A percentile compares a stretch with the other conserved stretches of the same genome.
Conservation (phyloP, 345 rosid species). For the Salix brachista region DNA sequence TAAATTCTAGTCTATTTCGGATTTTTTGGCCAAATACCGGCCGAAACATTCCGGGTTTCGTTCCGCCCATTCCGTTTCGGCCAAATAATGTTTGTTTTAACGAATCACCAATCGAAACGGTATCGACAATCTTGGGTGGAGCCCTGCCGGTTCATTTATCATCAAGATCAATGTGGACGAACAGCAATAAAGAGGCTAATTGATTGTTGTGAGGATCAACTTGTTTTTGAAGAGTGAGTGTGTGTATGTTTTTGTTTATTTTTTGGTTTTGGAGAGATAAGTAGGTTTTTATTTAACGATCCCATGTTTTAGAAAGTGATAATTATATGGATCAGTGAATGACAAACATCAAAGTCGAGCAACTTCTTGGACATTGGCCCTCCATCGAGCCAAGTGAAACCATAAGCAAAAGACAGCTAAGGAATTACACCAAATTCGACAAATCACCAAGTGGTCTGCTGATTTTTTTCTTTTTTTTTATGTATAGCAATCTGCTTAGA, state of each 20-base stretch:
- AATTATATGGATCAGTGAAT: slow-evolving; percentile 27
- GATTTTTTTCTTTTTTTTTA: neutral
- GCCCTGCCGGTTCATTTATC: neutral
- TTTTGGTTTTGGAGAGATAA: neutral
- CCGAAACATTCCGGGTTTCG: no score
- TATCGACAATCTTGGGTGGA: neutral
- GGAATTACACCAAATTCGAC: slow-evolving; percentile 48
- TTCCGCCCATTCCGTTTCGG: no score
- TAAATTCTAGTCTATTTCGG: fast-evolving
- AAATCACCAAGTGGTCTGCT: slow-evolving; percentile 28
- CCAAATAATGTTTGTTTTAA: no score
- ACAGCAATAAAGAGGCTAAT: neutral
- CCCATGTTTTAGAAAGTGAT: slow-evolving; percentile 10
- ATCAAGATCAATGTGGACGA: neutral
- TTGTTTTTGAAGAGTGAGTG: neutral
- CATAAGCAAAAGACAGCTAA: slow-evolving; percentile 24
- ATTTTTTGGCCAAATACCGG: no score
- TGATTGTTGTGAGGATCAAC: neutral
- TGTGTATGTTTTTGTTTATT: neutral
- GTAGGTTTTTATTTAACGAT: slow-evolving; percentile 10
- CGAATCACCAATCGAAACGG: fast-evolving
- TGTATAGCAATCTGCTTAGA: neutral
- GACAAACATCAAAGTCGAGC: slow-evolving; percentile 21
- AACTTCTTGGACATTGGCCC: slow-evolving; percentile 25
- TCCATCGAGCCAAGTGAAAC: slow-evolving; percentile 42